phyloP scores from a whole-genome alignment of 768 basidiomycete genomes.

The Pisolithus microcarpus region DNA sequence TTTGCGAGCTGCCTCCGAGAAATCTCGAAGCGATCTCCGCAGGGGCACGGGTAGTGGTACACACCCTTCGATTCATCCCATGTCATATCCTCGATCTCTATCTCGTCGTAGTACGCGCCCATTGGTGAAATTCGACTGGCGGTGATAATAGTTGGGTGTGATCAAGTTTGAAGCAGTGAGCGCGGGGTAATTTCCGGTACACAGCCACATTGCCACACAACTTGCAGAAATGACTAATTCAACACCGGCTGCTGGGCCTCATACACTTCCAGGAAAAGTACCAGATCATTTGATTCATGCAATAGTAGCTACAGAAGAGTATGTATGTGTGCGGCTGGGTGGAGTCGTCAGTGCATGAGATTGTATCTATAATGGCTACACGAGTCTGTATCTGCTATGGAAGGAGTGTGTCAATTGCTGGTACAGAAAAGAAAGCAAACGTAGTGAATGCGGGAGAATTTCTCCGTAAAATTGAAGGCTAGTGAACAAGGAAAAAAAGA shows the following conservation, averaged over 20 bases:
- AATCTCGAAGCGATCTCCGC: conserved; percentile 97
- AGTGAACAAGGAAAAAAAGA: not conserved
- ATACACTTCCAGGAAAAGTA: no score
- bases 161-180: not conserved
- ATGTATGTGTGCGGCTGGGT: not conserved
- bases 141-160: not conserved
- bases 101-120: conserved; percentile 92
- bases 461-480: not conserved
- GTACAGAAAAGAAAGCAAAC: not conserved
- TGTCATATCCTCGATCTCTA: conserved; percentile 94
- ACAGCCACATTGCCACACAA: not conserved
- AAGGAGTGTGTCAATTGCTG: not conserved
- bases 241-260: no score
- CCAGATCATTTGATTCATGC: not conserved
- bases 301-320: not conserved
- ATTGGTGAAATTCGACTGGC: conserved; percentile 29
- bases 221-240: no score
- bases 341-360: not conserved
- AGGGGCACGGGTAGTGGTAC: conserved; percentile 96
- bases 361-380: conserved; percentile 14
- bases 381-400: not conserved
- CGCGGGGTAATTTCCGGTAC: no score
- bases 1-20: conserved; percentile 74
- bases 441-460: not conserved
- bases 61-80: conserved; percentile 81